These are phyloP conservation scores for Acidomyces sp. DNA, from an alignment of 495 filamentous ascomycete species.

Conservation along the genomic window DNA sequence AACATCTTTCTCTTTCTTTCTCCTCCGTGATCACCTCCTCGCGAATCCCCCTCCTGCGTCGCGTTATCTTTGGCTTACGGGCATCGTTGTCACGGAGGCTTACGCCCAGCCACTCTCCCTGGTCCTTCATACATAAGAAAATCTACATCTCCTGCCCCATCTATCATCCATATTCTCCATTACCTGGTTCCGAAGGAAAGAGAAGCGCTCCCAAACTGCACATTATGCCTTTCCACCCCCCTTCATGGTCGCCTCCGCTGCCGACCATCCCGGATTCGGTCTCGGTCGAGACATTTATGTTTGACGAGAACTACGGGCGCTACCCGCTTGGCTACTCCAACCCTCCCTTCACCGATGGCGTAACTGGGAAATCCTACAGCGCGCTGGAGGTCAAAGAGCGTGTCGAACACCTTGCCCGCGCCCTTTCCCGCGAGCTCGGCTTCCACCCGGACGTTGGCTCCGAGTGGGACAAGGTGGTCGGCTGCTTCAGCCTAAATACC, in stretches of 20 bases:
- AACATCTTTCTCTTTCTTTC: no score
- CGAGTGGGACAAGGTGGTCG: slow-evolving; percentile 78
- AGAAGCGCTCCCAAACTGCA: no score
- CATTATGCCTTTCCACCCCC: slow-evolving; percentile 66
- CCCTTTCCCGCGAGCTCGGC: slow-evolving; percentile 56
- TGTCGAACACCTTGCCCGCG: slow-evolving; percentile 56
- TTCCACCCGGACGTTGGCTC: slow-evolving; percentile 63
- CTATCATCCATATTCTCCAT: no score
- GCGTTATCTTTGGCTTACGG: no score
- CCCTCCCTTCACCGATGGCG: slow-evolving; percentile 70
- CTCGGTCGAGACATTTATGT: slow-evolving; percentile 68
- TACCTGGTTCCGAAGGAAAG: no score
- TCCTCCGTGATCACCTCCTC: no score
- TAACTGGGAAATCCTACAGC: slow-evolving; percentile 61
- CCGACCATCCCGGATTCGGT: slow-evolving; percentile 62
- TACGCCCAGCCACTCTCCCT: no score
- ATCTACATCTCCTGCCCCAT: no score
- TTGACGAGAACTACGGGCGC: slow-evolving; percentile 59
- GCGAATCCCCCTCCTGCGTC: no score
- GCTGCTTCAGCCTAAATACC: slow-evolving; percentile 67
- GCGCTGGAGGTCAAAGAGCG: slow-evolving; percentile 51
- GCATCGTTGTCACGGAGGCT: no score
- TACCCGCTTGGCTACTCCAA: slow-evolving; percentile 47
- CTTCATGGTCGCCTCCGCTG: slow-evolving; percentile 54
- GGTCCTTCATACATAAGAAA: no score